Evolutionary conservation across 169 alveolate genomes (phyloP), one percentile per base, ranked within the genome.

Genomic region (Eimeria praecox): DNA sequence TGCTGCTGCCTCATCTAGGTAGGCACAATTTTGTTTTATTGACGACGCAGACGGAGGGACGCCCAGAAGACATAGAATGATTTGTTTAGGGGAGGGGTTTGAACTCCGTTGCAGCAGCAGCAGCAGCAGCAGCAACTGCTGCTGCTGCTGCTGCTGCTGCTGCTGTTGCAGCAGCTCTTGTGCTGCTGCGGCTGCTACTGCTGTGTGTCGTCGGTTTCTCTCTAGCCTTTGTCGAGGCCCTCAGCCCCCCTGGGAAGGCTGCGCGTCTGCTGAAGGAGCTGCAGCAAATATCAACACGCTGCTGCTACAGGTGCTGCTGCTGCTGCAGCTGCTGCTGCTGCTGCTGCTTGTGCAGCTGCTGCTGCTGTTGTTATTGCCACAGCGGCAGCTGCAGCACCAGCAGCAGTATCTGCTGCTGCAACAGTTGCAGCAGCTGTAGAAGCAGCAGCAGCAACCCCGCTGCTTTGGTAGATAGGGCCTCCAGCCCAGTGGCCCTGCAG

Each of bases 251-350:
- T 44, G 86, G 59, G 59, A 22, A 40, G 86, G n/a, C 22, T 35
- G 56, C 35, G 86, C 86, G 16, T 42, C 33, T 22, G 33, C 24
- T 75, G 62, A 42, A 75, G 24, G 86, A 75, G 86, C 62, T 59
- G 86, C 86, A 75, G 86, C 18, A 16, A 75, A 14, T 40, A 42
- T 38, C 22, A 59, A 75, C 86, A 33, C 42, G 10, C 62, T 40
- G 86, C 24, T 75, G 59, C 38, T 75, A 20, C n/a, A n/a, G 89
- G 12, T 9, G 89, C 89, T 42, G 69, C 66, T 46, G 89, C 64
- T 78, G 66, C 89, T 27, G 90, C 90, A n/a, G 89, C 27, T 9
- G 89, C 89, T 42, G 69, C 66, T 46, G 89, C 64, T 78, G 66
- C 89, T 27, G 90, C 90, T 30, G 78, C 78, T 14, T 40, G 6